Percentiles rank a stretch among this genome's conserved stretches.
phyloP scores from a whole-genome alignment of 1,139 yeast species.

The Suhomyces choctaworum region DNA sequence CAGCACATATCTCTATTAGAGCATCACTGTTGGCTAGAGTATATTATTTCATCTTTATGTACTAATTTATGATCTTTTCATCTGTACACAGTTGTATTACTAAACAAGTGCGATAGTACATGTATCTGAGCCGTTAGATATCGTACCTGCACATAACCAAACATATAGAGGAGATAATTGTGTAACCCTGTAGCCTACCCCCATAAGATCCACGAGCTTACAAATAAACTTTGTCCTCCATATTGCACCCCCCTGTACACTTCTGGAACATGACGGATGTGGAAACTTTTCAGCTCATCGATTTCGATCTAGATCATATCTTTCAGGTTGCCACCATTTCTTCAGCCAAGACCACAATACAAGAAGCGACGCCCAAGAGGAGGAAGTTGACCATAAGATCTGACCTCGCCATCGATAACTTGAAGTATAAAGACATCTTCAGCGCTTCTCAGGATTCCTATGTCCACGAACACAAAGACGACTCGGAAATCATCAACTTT shows the following conservation, averaged over 20 bases:
- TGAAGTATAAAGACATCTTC: constrained; percentile 11
- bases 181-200: too few species aligned
- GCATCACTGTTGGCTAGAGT: too few species aligned
- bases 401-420: constrained; percentile 13
- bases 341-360: constrained; percentile 3
- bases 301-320: constrained; percentile 15
- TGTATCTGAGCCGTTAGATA: too few species aligned
- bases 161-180: too few species aligned
- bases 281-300: constrained; percentile 11
- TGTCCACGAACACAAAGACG: constrained; percentile 1
- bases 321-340: constrained; percentile 5
- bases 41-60: too few species aligned
- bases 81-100: too few species aligned
- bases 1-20: too few species aligned
- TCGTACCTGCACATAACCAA: too few species aligned
- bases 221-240: neutral
- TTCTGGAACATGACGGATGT: constrained; percentile 4
- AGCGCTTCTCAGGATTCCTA: neutral
- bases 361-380: constrained; percentile 9
- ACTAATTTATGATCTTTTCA: too few species aligned
- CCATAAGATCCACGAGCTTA: neutral
- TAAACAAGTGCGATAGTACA: too few species aligned
- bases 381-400: constrained; percentile 7
- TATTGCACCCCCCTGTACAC: too few species aligned
- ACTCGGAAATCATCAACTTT: constrained; percentile 2